These are phyloP conservation scores for Phytophthora palmivora DNA, from an alignment of 352 stramenopile genomes.

Conservation along the genomic window DNA sequence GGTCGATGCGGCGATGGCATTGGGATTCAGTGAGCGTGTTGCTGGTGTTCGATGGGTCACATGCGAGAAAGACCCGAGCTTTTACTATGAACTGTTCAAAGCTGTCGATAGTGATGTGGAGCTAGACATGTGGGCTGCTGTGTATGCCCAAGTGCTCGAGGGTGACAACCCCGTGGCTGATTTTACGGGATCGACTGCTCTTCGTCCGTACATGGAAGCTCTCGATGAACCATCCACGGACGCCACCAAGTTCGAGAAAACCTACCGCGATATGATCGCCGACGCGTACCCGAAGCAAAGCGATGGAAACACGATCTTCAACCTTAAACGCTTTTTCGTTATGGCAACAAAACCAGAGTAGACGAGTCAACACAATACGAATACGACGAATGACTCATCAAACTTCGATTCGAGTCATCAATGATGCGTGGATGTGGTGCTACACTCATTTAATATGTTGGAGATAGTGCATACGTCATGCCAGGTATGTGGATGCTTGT, in stretches of 20 bases:
- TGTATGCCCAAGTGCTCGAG: conserved; percentile 67
- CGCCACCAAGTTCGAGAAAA: conserved; percentile 48
- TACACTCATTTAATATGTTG: too few species aligned
- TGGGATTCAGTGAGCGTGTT: conserved; percentile 49
- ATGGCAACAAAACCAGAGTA: conserved; percentile 49
- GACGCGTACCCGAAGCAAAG: conserved; percentile 64
- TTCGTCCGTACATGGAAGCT: conserved; percentile 68
- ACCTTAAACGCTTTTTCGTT: conserved; percentile 77
- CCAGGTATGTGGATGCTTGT: too few species aligned
- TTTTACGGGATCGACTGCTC: conserved; percentile 56
- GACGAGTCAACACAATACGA: conserved; percentile 1
- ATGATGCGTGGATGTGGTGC: conserved; percentile 6
- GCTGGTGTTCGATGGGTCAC: conserved; percentile 71
- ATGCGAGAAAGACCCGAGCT: conserved; percentile 62
- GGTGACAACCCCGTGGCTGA: too few species aligned
- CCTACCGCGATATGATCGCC: conserved; percentile 64
- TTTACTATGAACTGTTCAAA: conserved; percentile 80
- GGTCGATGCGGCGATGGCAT: conserved; percentile 46
- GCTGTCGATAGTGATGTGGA: conserved; percentile 16
- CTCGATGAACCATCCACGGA: conserved; percentile 38
- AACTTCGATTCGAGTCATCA: too few species aligned
- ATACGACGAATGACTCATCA: too few species aligned
- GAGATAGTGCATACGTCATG: too few species aligned
- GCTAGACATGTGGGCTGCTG: conserved; percentile 73
- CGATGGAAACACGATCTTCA: conserved; percentile 68